Base-by-base conservation (phyloP, 2,329 filamentous ascomycete species). In the Cladosporium sphaerospermum region DNA sequence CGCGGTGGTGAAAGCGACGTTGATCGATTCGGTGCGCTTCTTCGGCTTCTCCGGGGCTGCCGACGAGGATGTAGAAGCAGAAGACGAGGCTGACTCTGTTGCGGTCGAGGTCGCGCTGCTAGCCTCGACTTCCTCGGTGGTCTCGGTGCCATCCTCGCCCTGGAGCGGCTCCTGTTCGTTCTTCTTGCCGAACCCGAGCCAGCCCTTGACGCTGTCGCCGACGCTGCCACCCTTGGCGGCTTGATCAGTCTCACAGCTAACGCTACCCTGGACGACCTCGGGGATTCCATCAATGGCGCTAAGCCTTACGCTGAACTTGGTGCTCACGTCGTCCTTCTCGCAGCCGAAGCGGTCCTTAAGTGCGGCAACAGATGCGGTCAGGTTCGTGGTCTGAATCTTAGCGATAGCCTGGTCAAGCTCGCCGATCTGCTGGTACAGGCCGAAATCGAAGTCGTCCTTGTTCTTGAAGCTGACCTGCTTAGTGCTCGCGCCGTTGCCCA, bases 191-290 rank as follows among this genome's bases (percentile, higher is more conserved):
- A 97, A 91, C 5, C 93, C 93, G 66, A 99, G 95, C 57, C 96
- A 81, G 59, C 91, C 95, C 78, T 99, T 99, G 60, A 97, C 89
- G 41, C 89, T 91, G 65, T 96, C 92, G 45, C 96, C 88, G 45
- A 97, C 81, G 48, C 86, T 84, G 58, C 88, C 88, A 68, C 90
- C 89, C 70, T 82, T 82, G 44, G 84, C 83, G 8, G 73, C 69
- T 4, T 78, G 79, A 49, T 95, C 88, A 23, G 86, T 81, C 67
- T 95, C 88, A 65, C 93, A 99, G 68, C 91, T 91, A 5, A 93
- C 84, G 53, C 79, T 79, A n/a, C 86, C 87, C 62, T 82, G 82
- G 53, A 80, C 70, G 48, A 97, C 79, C 56, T 91, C 86, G 3
- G 95, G 89, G 61, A 95, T 83, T 33, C 90, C 91, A 63, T 89